Evolutionary conservation across 1,284 basidiomycete species (phyloP).

Genomic region (Mycena sp.): DNA sequence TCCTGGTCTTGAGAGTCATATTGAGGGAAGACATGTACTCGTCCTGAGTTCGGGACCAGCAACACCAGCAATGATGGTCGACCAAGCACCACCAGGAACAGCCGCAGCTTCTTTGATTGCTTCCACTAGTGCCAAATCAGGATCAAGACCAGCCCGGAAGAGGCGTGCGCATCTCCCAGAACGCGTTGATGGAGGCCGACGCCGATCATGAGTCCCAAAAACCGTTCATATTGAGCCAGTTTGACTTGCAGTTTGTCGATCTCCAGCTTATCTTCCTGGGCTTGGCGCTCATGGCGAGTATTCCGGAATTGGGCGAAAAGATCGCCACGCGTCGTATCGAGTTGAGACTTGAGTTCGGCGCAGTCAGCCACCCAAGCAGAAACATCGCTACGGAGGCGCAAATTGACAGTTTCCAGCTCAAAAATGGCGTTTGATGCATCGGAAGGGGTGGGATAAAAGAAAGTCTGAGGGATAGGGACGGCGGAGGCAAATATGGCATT

Average conservation of each 20-base stretch:
- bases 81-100: conserved; percentile 52
- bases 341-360: conserved; percentile 17
- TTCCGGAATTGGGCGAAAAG: conserved; percentile 38
- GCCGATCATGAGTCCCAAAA: conserved; percentile 46
- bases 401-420: conserved; percentile 25
- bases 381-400: conserved; percentile 17
- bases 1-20: conserved; percentile 54
- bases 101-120: conserved; percentile 56
- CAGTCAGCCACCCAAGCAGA: conserved; percentile 15
- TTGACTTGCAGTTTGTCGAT: conserved; percentile 35
- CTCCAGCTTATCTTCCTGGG: conserved; percentile 37
- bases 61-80: conserved; percentile 53
- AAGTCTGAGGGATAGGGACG: conserved; percentile 24
- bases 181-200: conserved; percentile 44
- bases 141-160: conserved; percentile 40
- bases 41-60: conserved; percentile 53
- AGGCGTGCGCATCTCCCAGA: conserved; percentile 42
- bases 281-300: conserved; percentile 29
- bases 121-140: conserved; percentile 56
- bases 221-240: conserved; percentile 43
- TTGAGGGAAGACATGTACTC: conserved; percentile 61
- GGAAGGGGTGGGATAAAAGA: conserved; percentile 25
- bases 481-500: conserved; percentile 24
- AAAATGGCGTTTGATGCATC: conserved; percentile 28
- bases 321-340: conserved; percentile 32